phyloP scores from a whole-genome alignment of 352 stramenopile genomes.

The Globisporangium emineosum region DNA sequence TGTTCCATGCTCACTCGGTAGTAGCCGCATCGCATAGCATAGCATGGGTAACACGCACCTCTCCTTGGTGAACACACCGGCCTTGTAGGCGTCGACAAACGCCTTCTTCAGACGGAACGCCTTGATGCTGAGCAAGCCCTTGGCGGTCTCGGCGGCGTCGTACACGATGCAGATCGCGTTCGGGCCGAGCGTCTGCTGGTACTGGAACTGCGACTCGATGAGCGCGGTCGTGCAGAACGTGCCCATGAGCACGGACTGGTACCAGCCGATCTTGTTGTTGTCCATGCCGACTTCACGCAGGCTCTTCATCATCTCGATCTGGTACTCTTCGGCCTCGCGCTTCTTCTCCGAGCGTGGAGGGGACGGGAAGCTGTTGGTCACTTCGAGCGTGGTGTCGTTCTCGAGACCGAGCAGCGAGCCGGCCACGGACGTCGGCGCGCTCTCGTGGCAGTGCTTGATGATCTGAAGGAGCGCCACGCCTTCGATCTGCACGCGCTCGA shows the following conservation, averaged over 20 bases:
- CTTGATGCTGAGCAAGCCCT: conserved; percentile 94
- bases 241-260: conserved; percentile 96
- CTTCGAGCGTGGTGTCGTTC: conserved; percentile 87
- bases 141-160: conserved; percentile 95
- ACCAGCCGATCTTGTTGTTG: conserved; percentile 99
- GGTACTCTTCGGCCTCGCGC: conserved; percentile 91
- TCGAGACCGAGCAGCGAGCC: conserved; percentile 96
- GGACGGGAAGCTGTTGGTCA: conserved; percentile 98
- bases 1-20: background rate
- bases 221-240: conserved; percentile 95
- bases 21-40: background rate
- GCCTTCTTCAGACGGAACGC: conserved; percentile 94
- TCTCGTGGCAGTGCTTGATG: conserved; percentile 98
- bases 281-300: conserved; percentile 97
- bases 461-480: conserved; percentile 90
- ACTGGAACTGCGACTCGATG: conserved; percentile 95
- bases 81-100: conserved; percentile 92
- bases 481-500: conserved; percentile 72
- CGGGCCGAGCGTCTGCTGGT: conserved; percentile 95
- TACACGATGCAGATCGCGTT: conserved; percentile 98
- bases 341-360: conserved; percentile 79
- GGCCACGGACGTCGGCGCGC: conserved; percentile 90
- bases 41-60: conserved; percentile 16
- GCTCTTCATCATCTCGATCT: conserved; percentile 99
- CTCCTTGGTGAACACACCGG: conserved; percentile 77